These are phyloP conservation scores for Trypanosoma lewisi DNA, from an alignment of 208 protist species.

Conservation along the genomic window DNA sequence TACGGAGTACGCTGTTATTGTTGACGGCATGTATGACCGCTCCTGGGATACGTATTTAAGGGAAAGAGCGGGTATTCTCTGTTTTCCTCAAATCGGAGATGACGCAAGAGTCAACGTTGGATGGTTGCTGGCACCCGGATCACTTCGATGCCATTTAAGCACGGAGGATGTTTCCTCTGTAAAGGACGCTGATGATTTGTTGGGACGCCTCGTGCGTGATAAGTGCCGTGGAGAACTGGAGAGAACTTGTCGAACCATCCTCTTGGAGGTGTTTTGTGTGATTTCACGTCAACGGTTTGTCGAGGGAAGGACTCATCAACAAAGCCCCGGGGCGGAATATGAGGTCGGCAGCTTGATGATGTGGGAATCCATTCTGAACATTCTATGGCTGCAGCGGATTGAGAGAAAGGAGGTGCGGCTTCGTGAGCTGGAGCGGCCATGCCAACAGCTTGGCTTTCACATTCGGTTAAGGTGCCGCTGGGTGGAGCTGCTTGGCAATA, in stretches of 20 bases:
- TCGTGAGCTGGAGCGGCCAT: constrained; percentile 22
- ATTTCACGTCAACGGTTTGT: neutral
- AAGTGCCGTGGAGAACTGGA: constrained; percentile 14
- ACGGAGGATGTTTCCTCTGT: neutral
- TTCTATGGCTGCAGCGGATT: constrained; percentile 1
- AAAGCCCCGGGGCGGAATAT: neutral
- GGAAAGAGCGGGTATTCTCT: constrained; percentile 6
- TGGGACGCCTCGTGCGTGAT: constrained; percentile 13
- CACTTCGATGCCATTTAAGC: constrained; percentile 2
- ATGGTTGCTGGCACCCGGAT: constrained; percentile 22
- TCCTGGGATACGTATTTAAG: constrained; percentile 21
- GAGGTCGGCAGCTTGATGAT: constrained; percentile 13
- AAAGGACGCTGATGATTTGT: neutral
- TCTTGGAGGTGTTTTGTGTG: constrained; percentile 15
- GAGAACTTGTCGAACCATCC: constrained; percentile 9
- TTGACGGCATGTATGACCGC: constrained; percentile 10
- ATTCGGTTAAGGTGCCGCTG: constrained; percentile 19
- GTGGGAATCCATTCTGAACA: constrained; percentile 10
- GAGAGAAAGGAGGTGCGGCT: constrained; percentile 10
- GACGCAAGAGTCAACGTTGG: neutral
- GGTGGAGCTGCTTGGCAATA: constrained; percentile 22
- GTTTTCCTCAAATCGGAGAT: neutral
- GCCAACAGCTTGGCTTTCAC: constrained; percentile 23
- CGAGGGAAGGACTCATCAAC: neutral
- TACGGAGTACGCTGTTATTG: constrained; percentile 15